Base-by-base conservation (phyloP, 2,329 filamentous ascomycete species). In the Dactylellina sp. region DNA sequence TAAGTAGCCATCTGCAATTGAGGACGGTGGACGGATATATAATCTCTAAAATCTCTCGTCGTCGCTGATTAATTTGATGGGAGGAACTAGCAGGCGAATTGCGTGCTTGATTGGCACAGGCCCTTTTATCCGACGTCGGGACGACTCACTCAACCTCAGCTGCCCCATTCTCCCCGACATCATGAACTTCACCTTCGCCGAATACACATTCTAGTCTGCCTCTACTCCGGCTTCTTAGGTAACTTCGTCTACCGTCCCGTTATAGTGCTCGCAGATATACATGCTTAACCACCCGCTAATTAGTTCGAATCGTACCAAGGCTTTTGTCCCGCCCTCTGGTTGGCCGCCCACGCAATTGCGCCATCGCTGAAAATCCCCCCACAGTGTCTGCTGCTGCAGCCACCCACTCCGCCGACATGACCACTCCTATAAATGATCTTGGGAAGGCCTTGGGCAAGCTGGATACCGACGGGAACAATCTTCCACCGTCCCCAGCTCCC, bases 401-500 rank as follows among this genome's bases (percentile, higher is more conserved):
- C 32, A 22, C 47, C 20, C 47, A 32, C 22, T 35, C 14, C n/a
- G 22, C 14, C 37, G n/a, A 3, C 37, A 71, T 71, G 66, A 49
- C 66, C 50, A 24, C 37, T 44, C 44, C 63, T 11, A 12, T 61
- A 2, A 28, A 49, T 2, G 79, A 79, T 50, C 65, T 81, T 75
- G 82, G 82, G 77, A 87, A 86, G 82, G 82, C 83, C 39, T 83
- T 88, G 74, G 81, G 85, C 46, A 85, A 88, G 77, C 84, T 93
- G 76, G 92, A 96, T 80, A 84, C 93, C 71, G 90, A 94, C 79
- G 92, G 92, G 44, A 91, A 96, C 82, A 85, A 93, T 79, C 85
- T 97, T 57, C 93, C 93, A 57, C 93, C 93, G 0, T 97, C 95
- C 6, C 95, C 95, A 1, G 92, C 95, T 22, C 93, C 94, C 1